Conservation (phyloP, 2,329 filamentous ascomycete genomes). For the Ceratocystis cacaofunesta region DNA sequence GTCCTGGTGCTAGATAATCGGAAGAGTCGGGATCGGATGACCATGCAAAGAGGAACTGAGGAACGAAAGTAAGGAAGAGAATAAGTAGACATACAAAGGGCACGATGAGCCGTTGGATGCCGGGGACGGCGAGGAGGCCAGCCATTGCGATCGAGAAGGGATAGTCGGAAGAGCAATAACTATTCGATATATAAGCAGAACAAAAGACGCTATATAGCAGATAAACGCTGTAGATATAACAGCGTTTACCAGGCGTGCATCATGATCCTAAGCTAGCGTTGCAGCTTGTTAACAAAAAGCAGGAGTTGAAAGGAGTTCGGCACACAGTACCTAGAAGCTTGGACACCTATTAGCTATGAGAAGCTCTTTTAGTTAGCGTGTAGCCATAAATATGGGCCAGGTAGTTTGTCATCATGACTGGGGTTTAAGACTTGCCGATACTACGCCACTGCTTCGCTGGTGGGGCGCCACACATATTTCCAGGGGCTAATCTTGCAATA, state of each 20-base stretch:
- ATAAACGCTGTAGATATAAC: background rate
- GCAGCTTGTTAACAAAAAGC: background rate
- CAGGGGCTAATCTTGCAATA: no score
- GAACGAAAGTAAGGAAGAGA: conserved; percentile 53
- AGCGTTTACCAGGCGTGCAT: background rate
- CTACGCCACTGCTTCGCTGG: no score
- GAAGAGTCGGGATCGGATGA: conserved; percentile 23
- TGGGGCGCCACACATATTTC: no score
- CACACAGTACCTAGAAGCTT: background rate
- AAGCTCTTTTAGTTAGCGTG: background rate
- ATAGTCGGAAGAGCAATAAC: background rate
- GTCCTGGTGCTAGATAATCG: conserved; percentile 43
- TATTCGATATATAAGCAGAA: background rate
- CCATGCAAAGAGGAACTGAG: conserved; percentile 54
- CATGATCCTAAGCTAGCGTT: background rate
- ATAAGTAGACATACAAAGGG: conserved; percentile 53
- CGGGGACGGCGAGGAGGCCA: conserved; percentile 29
- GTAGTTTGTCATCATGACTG: background rate
- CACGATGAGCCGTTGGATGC: conserved; percentile 46
- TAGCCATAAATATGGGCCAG: background rate
- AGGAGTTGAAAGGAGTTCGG: background rate
- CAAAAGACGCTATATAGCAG: background rate
- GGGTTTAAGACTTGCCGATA: background rate
- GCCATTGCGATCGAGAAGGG: conserved; percentile 24
- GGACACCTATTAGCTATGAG: background rate